Evolutionary conservation across 2,329 filamentous ascomycete species (phyloP), one percentile per base, ranked within the genome.

Genomic region (Fusarium keratoplasticum): DNA sequence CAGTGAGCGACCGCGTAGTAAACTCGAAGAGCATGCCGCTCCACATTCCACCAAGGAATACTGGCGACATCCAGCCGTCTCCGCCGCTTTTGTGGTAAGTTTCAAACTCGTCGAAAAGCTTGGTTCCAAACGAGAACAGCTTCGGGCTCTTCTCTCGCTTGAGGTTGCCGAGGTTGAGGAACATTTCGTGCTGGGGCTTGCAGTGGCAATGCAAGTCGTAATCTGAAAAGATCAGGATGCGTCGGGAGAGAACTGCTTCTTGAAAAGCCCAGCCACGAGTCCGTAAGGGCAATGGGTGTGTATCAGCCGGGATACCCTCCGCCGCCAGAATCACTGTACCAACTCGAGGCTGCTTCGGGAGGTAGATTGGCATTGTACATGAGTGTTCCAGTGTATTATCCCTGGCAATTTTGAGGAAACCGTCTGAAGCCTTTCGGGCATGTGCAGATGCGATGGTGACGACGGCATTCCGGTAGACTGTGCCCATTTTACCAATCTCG

Each of bases 401-500:
- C 14, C 2, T 35, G 13, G 6, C 1, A 6, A 33, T 7, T 16
- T 14, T 61, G n/a, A 66, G 47, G 20, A 61, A 66, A 4, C 64
- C 58, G 14, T 66, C 64, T 8, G 58, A 66, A 18, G 64, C 64
- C 35, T 58, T 57, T 5, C 29, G 44, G 13, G 57, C 29, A n/a
- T 57, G 20, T 6, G 64, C 18, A 2, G 58, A 47, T 9, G 57
- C 58, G 4, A 66, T 25, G 3, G 57, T 66, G 13, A 66, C 58
- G 1, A 40, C 25, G 35, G 64, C 44, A 14, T 66, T 66, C 20
- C 64, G 47, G 20, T 66, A 66, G 31, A 44, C 57, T 3, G 22
- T 35, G 7, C 64, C 47, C 64, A 66, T 66, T 36, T 57, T 61
- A 14, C 54, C 47, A n/a, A 66, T 61, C 64, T 66, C 64, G 6